Percentiles rank a stretch among this genome's conserved stretches.
phyloP scores from a whole-genome alignment of 495 filamentous ascomycete genomes.

The Aspergillus heteromorphus region DNA sequence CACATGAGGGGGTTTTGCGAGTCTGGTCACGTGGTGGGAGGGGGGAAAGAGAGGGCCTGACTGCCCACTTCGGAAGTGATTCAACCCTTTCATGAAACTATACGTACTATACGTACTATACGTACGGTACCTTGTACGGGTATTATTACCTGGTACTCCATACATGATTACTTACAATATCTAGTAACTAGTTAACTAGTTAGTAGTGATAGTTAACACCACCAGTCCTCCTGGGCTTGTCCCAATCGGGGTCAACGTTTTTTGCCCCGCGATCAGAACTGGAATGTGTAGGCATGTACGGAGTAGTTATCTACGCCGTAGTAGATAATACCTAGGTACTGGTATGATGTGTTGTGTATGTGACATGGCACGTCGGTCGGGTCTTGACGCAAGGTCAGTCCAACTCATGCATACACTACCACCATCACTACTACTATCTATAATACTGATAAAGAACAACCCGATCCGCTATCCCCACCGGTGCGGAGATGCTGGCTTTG shows the following conservation, averaged over 20 bases:
- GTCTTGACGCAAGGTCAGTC: not conserved
- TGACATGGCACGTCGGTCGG: not conserved
- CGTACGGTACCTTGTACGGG: not conserved
- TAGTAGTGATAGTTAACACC: no score
- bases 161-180: not conserved
- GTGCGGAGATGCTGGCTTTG: constrained; percentile 15
- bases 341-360: no score
- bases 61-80: no score
- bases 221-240: no score
- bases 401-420: not conserved
- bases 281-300: no score
- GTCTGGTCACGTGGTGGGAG: constrained; percentile 29
- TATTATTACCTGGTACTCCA: not conserved
- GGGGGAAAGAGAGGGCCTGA: no score
- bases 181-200: not conserved
- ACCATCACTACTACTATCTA: not conserved
- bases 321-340: no score
- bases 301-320: no score
- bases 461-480: constrained; percentile 12
- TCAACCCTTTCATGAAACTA: no score
- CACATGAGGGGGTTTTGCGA: constrained; percentile 27
- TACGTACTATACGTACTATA: no score
- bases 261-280: no score
- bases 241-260: no score
- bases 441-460: not conserved